A percentile compares a stretch with the other conserved stretches of the same genome.
phyloP scores from a whole-genome alignment of 2,329 filamentous ascomycete species.

The Cryphonectria carpinicola region DNA sequence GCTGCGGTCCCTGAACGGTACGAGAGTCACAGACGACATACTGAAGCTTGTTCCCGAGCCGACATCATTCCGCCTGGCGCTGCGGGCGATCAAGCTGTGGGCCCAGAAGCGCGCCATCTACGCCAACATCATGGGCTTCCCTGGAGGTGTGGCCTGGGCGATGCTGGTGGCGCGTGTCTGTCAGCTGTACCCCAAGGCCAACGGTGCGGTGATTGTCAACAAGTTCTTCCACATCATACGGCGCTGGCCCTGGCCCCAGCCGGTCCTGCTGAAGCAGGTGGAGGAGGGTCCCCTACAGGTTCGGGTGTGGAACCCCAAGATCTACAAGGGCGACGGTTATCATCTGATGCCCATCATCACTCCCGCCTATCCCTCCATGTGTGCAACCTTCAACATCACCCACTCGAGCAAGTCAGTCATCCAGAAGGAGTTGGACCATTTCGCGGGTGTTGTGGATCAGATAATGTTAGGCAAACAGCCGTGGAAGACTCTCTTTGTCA shows the following conservation, averaged over 20 bases:
- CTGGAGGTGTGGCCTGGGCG: slow-evolving; percentile 95
- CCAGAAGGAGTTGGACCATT: slow-evolving; percentile 78
- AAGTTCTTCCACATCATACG: slow-evolving; percentile 95
- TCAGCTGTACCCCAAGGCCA: slow-evolving; percentile 92
- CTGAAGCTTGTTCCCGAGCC: slow-evolving; percentile 85
- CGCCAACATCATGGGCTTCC: slow-evolving; percentile 94
- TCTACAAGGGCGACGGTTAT: slow-evolving; percentile 78
- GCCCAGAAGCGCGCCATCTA: slow-evolving; percentile 91
- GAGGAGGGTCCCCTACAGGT: slow-evolving; percentile 81
- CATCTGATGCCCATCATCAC: slow-evolving; percentile 99
- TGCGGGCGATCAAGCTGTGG: slow-evolving; percentile 96
- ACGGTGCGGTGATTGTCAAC: slow-evolving; percentile 82
- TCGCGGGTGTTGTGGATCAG: slow-evolving; percentile 74
- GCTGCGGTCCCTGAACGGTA: slow-evolving; percentile 89
- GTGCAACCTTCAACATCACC: slow-evolving; percentile 92
- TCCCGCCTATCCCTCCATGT: slow-evolving; percentile 97
- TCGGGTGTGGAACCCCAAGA: slow-evolving; percentile 85
- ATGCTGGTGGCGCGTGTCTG: slow-evolving; percentile 96
- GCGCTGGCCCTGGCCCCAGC: slow-evolving; percentile 91
- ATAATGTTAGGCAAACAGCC: slow-evolving; percentile 76
- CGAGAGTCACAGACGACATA: slow-evolving; percentile 92
- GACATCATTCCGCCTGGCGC: slow-evolving; percentile 84
- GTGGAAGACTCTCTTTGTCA: slow-evolving; percentile 88
- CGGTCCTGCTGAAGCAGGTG: slow-evolving; percentile 87
- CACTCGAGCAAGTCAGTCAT: slow-evolving; percentile 85